Evolutionary conservation across 2,329 filamentous ascomycete genomes (phyloP).

Genomic region (Pochonia chlamydosporia): DNA sequence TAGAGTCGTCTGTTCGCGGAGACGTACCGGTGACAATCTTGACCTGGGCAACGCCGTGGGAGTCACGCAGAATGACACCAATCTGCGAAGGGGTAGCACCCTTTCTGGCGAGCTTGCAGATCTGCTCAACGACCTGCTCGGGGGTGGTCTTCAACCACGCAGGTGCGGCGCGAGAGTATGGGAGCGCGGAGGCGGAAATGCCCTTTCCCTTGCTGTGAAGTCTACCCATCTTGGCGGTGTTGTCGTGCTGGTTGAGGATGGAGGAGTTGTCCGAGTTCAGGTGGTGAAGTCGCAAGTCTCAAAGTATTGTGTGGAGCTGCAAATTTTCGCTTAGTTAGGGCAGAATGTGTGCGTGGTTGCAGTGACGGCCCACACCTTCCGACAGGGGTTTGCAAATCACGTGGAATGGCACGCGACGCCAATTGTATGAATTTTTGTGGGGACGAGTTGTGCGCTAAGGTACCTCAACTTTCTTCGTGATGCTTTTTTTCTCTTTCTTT

Average conservation of each 20-base stretch:
- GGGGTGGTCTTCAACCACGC: slow-evolving; percentile 99
- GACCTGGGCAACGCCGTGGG: slow-evolving; percentile 96
- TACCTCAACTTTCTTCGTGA: not conserved
- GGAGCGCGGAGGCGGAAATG: slow-evolving; percentile 91
- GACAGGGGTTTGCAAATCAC: not conserved
- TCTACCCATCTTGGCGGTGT: slow-evolving; percentile 74
- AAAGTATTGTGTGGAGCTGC: slow-evolving; percentile 33
- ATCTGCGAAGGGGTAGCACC: slow-evolving; percentile 98
- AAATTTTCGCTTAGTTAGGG: slow-evolving; percentile 44
- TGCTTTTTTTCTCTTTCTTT: not conserved
- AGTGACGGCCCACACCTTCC: not conserved
- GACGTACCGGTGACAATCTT: slow-evolving; percentile 89
- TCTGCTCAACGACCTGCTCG: slow-evolving; percentile 97
- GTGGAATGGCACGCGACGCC: not conserved
- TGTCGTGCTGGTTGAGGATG: slow-evolving; percentile 30
- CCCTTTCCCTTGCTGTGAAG: slow-evolving; percentile 99
- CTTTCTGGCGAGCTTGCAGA: slow-evolving; percentile 98
- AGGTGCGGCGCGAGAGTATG: slow-evolving; percentile 89
- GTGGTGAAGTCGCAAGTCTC: slow-evolving; percentile 20
- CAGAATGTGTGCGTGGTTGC: slow-evolving; percentile 14
- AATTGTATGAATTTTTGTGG: not conserved
- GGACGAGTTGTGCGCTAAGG: no score
- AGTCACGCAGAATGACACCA: slow-evolving; percentile 96
- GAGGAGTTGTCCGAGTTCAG: slow-evolving; percentile 19
- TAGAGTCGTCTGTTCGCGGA: slow-evolving; percentile 1